Base-by-base conservation (phyloP, 345 rosid genomes). In the Eucalyptus cloeziana region DNA sequence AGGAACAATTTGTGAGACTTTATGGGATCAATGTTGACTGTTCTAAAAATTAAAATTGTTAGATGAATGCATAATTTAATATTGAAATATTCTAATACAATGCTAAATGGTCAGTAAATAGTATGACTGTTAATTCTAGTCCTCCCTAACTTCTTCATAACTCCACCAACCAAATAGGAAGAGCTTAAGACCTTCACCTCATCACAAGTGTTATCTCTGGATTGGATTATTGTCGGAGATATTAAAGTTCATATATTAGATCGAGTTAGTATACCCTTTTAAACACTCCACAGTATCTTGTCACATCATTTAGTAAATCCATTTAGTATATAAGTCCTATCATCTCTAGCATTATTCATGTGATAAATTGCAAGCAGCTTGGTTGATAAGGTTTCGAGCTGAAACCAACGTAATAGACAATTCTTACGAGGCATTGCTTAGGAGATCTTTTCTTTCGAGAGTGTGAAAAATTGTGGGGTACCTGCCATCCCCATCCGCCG, bases 401-500 rank as follows among this genome's bases (percentile, higher is more conserved):
- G 3, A 30, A 64, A 14, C 76, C 37, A 64, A 15, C 4, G 19
- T n/a, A 64, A 14, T 21, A n/a, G 8, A 14, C 27, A 12, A 60
- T 60, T 60, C 69, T 27, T 12, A 12, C 6, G 16, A 27, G 33
- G 33, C 69, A 60, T 60, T 60, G 69, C 69, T 27, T 60, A n/a
- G 31, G 76, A 64, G 33, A 64, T 14, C 5, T 64, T 64, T 64
- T 64, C 37, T 64, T 64, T n/a, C 1, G 33, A 30, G 76, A 64
- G 19, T 7, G 37, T n/a, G 76, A 60, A 60, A 60, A 60, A 13
- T 60, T 60, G 44, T 7, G 3, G 21, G 67, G 62, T 90, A 94
- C 96, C 94, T 94, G 96, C 97, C 96, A 95, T 1, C 27, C 2
- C 97, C 97, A 95, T 83, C 87, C 94, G 2, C 47, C 89, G 11